Evolutionary conservation across 345 rosid species (phyloP).

Genomic region (Trapa bicornis): DNA sequence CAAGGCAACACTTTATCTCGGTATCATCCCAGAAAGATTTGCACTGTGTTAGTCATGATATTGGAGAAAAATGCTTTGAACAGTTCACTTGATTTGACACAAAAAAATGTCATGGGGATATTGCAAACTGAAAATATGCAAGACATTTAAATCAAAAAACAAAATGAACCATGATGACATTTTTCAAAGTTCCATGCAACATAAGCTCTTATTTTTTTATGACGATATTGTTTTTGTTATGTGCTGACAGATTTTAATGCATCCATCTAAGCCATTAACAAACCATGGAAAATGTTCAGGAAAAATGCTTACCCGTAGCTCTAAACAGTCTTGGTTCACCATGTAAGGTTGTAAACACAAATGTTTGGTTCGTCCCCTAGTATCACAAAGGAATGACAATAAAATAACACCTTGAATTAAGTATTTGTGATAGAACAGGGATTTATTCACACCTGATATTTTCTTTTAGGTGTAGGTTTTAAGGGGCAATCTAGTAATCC

Average conservation of each 20-base stretch:
- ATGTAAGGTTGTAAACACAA: conserved; percentile 80
- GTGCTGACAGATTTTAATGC: background rate
- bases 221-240: background rate
- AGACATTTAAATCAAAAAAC: background rate
- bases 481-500: conserved; percentile 72
- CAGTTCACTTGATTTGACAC: background rate
- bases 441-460: conserved; percentile 55
- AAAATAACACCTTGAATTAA: background rate
- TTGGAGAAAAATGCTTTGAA: background rate
- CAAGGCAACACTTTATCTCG: background rate
- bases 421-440: background rate
- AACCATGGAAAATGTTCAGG: background rate
- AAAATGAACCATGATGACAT: background rate
- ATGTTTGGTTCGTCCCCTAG: conserved; percentile 72
- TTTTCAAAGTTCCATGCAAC: background rate
- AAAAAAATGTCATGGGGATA: background rate
- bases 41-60: background rate
- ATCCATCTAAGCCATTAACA: background rate
- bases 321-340: conserved; percentile 87
- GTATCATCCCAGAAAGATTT: background rate
- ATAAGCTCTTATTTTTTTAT: background rate
- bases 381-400: conserved; percentile 8
- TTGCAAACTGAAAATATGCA: background rate
- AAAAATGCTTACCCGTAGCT: conserved; percentile 55
- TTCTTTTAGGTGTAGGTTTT: conserved; percentile 73